phyloP scores from a whole-genome alignment of 2,329 filamentous ascomycete species.

The Stylonectria norvegica region DNA sequence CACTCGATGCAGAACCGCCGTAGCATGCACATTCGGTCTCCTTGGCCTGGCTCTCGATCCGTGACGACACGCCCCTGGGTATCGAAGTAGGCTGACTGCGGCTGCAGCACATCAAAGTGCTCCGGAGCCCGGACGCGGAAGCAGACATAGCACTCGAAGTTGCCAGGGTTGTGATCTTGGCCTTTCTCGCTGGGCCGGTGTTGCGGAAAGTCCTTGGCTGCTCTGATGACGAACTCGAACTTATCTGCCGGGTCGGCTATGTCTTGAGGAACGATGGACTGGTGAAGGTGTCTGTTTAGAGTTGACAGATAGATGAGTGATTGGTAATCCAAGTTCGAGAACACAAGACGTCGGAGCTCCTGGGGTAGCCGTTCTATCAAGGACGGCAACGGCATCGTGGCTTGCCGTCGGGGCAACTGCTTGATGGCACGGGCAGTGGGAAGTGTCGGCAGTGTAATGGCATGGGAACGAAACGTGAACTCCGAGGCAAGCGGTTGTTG shows the following conservation, averaged over 20 bases:
- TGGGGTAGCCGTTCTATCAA: constrained; percentile 33
- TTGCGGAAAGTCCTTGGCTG: constrained; percentile 39
- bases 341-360: constrained; percentile 34
- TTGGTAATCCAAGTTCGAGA: constrained; percentile 38
- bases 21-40: constrained; percentile 31
- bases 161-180: constrained; percentile 37
- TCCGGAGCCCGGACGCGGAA: constrained; percentile 39
- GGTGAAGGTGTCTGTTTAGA: constrained; percentile 35
- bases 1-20: constrained; percentile 42
- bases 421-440: no score
- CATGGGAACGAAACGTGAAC: constrained; percentile 15
- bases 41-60: constrained; percentile 26
- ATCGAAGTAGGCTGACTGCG: constrained; percentile 33
- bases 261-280: constrained; percentile 30
- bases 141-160: constrained; percentile 42
- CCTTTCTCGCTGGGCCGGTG: constrained; percentile 38
- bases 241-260: constrained; percentile 37
- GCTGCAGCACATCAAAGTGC: constrained; percentile 38
- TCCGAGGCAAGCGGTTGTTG: constrained; percentile 18
- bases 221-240: constrained; percentile 40
- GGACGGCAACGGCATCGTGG: constrained; percentile 23
- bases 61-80: constrained; percentile 28
- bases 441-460: constrained; percentile 2
- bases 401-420: no score
- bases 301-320: constrained; percentile 39